These are phyloP conservation scores for Conringia planisiliqua DNA, from an alignment of 345 rosid genomes.

Conservation along the genomic window DNA sequence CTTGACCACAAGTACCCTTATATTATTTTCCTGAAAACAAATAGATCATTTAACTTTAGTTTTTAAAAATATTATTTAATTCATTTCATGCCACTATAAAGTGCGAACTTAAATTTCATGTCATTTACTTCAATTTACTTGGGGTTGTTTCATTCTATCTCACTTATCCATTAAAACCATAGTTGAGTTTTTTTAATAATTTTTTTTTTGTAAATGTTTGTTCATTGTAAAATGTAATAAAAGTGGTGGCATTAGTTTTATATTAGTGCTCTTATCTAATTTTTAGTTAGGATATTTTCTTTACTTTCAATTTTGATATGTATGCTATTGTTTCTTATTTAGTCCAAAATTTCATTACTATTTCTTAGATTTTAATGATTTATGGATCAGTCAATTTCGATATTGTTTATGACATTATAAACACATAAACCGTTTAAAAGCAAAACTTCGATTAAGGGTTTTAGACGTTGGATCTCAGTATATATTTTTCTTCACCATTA, in stretches of 20 bases:
- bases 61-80: not conserved
- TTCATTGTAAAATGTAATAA: not conserved
- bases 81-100: not conserved
- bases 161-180: not conserved
- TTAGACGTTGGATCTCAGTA: not conserved
- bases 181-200: not conserved
- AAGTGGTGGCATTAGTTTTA: not conserved
- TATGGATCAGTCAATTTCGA: not conserved
- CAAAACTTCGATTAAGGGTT: not conserved
- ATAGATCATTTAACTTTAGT: not conserved
- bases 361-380: not conserved
- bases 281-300: not conserved
- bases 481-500: not conserved
- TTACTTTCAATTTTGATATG: not conserved
- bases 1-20: slow-evolving; percentile 15
- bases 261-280: not conserved
- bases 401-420: not conserved
- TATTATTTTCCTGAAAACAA: slow-evolving; percentile 1
- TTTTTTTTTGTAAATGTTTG: not conserved
- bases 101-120: not conserved
- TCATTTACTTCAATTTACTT: not conserved
- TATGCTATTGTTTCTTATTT: not conserved
- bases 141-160: not conserved
- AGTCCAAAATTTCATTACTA: not conserved
- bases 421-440: not conserved